These are phyloP conservation scores for Russula emetica DNA, from an alignment of 768 basidiomycete genomes.

Conservation along the genomic window DNA sequence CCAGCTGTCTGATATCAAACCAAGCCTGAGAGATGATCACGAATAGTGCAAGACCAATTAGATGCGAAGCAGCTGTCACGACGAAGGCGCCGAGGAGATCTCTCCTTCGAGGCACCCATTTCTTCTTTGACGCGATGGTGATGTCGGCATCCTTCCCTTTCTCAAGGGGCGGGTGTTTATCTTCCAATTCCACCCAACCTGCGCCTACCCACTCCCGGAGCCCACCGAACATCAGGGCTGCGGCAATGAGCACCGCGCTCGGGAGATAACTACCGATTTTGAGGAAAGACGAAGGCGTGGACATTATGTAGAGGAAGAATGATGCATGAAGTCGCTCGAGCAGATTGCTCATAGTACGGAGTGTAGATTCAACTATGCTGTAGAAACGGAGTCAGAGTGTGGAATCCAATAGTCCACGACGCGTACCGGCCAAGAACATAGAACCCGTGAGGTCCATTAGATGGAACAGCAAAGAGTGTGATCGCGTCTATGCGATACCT, in stretches of 20 bases:
- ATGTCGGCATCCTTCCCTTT: background rate
- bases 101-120: constrained; percentile 48
- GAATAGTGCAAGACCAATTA: constrained; percentile 52
- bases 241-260: constrained; percentile 76
- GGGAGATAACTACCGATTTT: constrained; percentile 92
- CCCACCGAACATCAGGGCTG: constrained; percentile 82
- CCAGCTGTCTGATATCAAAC: constrained; percentile 43
- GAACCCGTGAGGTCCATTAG: constrained; percentile 91
- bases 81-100: constrained; percentile 51
- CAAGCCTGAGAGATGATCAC: constrained; percentile 41
- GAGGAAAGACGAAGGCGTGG: constrained; percentile 62
- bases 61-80: constrained; percentile 56
- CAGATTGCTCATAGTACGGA: constrained; percentile 89
- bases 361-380: constrained; percentile 80
- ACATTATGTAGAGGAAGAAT: constrained; percentile 91
- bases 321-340: constrained; percentile 96
- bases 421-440: constrained; percentile 83
- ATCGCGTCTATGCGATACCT: constrained; percentile 95
- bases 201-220: constrained; percentile 66
- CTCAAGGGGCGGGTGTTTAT: background rate
- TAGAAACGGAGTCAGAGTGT: background rate
- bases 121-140: constrained; percentile 7
- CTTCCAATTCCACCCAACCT: constrained; percentile 44
- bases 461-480: constrained; percentile 84
- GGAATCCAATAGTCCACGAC: background rate